Conservation (phyloP, 2,329 filamentous ascomycete species). For the Fusarium nematophilum region DNA sequence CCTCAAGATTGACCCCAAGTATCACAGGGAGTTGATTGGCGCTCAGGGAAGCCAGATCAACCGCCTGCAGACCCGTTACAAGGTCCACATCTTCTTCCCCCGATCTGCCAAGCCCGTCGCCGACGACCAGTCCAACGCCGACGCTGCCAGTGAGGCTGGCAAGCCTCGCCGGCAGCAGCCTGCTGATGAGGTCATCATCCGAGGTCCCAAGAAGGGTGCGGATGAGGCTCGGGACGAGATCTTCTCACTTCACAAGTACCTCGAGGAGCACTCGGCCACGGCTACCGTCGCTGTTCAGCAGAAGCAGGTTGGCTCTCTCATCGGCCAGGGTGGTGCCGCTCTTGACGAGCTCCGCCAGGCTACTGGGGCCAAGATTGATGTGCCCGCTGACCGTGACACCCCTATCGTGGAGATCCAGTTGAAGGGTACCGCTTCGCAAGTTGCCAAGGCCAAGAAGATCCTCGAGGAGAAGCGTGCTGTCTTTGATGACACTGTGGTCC, state of each 20-base stretch:
- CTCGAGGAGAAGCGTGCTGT: conserved; percentile 86
- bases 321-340: conserved; percentile 88
- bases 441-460: conserved; percentile 90
- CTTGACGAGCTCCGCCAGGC: conserved; percentile 89
- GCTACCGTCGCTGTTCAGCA: conserved; percentile 87
- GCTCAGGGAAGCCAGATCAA: conserved; percentile 89
- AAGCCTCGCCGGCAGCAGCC: conserved; percentile 78
- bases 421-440: conserved; percentile 91
- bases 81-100: conserved; percentile 96
- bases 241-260: conserved; percentile 86
- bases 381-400: conserved; percentile 82
- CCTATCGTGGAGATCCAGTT: conserved; percentile 87
- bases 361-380: conserved; percentile 90
- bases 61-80: conserved; percentile 90
- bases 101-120: conserved; percentile 68
- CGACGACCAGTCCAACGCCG: conserved; percentile 78
- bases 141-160: conserved; percentile 75
- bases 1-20: conserved; percentile 92
- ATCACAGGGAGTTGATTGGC: conserved; percentile 93
- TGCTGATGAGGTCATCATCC: conserved; percentile 88
- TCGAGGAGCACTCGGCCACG: conserved; percentile 86
- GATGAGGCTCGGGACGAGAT: conserved; percentile 94
- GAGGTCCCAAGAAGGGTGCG: conserved; percentile 91
- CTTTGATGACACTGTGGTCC: conserved; percentile 89
- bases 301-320: conserved; percentile 92